A percentile compares a stretch with the other conserved stretches of the same genome.
Conservation (phyloP, 2,329 filamentous ascomycete species). For the Thermomyces lanuginosus region DNA sequence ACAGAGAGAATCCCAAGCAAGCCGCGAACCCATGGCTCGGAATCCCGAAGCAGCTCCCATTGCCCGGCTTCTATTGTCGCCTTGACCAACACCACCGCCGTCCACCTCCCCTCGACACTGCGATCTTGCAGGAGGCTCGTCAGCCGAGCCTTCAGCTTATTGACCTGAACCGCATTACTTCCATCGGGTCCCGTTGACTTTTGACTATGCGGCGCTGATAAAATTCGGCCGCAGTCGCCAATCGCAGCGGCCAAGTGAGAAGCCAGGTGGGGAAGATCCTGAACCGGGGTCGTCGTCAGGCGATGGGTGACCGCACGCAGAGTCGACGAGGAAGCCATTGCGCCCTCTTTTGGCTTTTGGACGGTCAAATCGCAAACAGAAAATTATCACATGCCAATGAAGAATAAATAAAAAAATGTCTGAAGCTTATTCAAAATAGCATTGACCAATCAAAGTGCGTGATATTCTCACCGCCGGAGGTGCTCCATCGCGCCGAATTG, state of each 20-base stretch:
- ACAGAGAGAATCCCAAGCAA: constrained; percentile 59
- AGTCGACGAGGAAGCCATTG: constrained; percentile 18
- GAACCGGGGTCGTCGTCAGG: constrained; percentile 53
- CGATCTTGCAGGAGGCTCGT: constrained; percentile 64
- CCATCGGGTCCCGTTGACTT: constrained; percentile 45
- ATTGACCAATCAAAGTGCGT: too few species aligned
- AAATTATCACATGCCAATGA: too few species aligned
- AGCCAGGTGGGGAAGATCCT: constrained; percentile 57
- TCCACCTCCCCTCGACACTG: constrained; percentile 57
- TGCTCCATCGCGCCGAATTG: too few species aligned
- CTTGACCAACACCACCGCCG: constrained; percentile 64
- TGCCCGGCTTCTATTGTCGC: constrained; percentile 66
- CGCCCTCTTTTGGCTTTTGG: not conserved
- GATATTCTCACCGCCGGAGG: too few species aligned
- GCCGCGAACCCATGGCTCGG: constrained; percentile 60
- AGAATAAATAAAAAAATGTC: too few species aligned
- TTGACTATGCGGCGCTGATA: constrained; percentile 46
- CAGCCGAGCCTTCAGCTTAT: constrained; percentile 67
- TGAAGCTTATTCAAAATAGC: too few species aligned
- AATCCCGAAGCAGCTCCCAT: constrained; percentile 61
- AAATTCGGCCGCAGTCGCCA: constrained; percentile 38
- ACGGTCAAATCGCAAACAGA: not conserved
- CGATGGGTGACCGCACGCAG: constrained; percentile 30
- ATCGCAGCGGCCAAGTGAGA: constrained; percentile 48
- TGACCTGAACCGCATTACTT: constrained; percentile 53